phyloP scores from a whole-genome alignment of 441 rosid genomes.

The Hura crepitans region DNA sequence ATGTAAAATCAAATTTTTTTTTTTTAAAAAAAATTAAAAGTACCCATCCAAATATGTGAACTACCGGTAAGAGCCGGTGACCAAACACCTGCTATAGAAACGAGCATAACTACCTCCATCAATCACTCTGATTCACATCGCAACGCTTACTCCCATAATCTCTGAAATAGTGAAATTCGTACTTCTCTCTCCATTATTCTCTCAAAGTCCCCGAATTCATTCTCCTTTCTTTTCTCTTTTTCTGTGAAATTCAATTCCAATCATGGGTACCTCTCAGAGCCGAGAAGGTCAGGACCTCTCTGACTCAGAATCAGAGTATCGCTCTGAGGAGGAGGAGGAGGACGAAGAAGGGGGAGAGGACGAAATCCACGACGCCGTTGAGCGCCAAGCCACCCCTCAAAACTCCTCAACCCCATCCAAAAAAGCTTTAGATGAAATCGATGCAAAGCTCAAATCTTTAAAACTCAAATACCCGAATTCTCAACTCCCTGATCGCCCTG shows the following conservation, averaged over 20 bases:
- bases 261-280: constrained; percentile 80
- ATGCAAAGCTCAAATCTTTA: constrained; percentile 60
- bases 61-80: constrained; percentile 34
- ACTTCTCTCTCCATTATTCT: neutral
- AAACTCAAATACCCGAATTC: constrained; percentile 68
- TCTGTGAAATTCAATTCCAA: neutral
- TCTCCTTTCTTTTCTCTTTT: constrained; percentile 12
- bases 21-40: too few species aligned
- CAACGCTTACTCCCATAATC: neutral
- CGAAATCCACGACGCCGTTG: constrained; percentile 41
- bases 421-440: constrained; percentile 64
- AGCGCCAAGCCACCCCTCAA: constrained; percentile 30
- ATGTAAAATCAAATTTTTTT: too few species aligned
- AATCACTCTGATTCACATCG: neutral
- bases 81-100: constrained; percentile 1
- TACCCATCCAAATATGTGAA: neutral
- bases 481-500: constrained; percentile 30
- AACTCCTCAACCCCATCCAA: constrained; percentile 34
- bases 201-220: neutral
- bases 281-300: constrained; percentile 68
- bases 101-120: neutral
- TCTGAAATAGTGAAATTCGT: neutral
- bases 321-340: constrained; percentile 38
- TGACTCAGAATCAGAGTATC: constrained; percentile 61
- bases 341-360: constrained; percentile 29